Evolutionary conservation across 352 stramenopile species (phyloP).

Genomic region (Pythium vanterpoolii): DNA sequence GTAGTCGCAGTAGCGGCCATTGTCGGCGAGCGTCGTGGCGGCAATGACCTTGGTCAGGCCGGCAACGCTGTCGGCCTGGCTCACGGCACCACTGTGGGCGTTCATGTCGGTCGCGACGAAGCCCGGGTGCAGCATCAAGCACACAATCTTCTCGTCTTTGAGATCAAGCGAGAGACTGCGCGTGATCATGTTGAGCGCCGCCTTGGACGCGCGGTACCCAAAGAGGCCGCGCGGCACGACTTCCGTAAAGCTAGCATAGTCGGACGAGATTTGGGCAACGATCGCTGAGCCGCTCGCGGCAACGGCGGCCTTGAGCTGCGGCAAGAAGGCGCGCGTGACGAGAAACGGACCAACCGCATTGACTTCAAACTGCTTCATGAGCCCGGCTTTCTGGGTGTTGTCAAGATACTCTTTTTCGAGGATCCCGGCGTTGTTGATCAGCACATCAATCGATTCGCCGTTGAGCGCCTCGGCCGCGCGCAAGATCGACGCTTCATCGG

Average conservation of each 20-base stretch:
- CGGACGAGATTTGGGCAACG: slow-evolving; percentile 37
- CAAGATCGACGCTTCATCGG: slow-evolving; percentile 39
- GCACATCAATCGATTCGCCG: slow-evolving; percentile 42
- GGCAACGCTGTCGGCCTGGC: slow-evolving; percentile 42
- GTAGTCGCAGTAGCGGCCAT: slow-evolving; percentile 30
- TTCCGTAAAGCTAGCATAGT: slow-evolving; percentile 42
- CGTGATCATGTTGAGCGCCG: slow-evolving; percentile 66
- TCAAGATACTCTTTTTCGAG: slow-evolving; percentile 23
- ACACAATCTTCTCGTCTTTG: slow-evolving; percentile 35
- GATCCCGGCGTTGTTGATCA: slow-evolving; percentile 72
- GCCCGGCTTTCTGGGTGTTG: slow-evolving; percentile 34
- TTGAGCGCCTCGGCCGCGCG: slow-evolving; percentile 33
- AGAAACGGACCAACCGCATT: slow-evolving; percentile 63
- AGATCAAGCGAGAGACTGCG: slow-evolving; percentile 39
- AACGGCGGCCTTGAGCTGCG: slow-evolving; percentile 33
- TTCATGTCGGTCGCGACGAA: slow-evolving; percentile 63
- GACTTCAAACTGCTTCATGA: slow-evolving; percentile 61
- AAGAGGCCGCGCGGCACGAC: slow-evolving; percentile 41
- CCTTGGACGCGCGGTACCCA: slow-evolving; percentile 65
- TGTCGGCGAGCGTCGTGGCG: slow-evolving; percentile 47
- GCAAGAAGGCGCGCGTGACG: slow-evolving; percentile 42
- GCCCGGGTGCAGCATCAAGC: slow-evolving; percentile 44
- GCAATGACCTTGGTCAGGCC: slow-evolving; percentile 54
- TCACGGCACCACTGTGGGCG: slow-evolving; percentile 38
- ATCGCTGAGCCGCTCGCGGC: slow-evolving; percentile 21